Evolutionary conservation across 495 filamentous ascomycete genomes (phyloP).

Genomic region (Lasiosphaeris hirsuta): DNA sequence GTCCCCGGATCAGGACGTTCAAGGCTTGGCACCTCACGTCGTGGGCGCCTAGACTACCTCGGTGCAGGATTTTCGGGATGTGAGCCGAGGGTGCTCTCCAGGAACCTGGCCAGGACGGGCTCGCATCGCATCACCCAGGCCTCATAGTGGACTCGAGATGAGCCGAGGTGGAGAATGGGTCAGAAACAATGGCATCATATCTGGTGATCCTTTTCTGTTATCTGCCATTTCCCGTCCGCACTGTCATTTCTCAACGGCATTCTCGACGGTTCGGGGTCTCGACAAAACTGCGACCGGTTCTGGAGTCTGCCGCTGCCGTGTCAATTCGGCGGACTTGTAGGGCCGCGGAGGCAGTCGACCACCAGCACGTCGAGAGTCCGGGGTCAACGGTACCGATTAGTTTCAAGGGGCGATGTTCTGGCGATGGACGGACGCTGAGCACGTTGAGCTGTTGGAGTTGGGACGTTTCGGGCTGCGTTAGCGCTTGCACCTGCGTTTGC

Average conservation of each 20-base stretch:
- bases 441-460: too few relatives aligned
- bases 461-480: not conserved
- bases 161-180: not conserved
- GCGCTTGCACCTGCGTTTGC: not conserved
- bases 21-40: slow-evolving; percentile 11
- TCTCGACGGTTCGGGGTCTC: too few relatives aligned
- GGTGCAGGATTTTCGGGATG: slow-evolving; percentile 22
- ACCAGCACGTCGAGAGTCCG: not conserved
- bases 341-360: not conserved
- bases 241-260: too few relatives aligned
- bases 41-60: slow-evolving; percentile 10
- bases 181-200: slow-evolving; percentile 3
- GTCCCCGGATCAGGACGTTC: slow-evolving; percentile 6
- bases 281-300: too few relatives aligned
- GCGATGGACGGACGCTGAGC: not conserved
- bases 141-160: not conserved
- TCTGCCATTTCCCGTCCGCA: not conserved
- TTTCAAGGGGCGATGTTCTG: slow-evolving; percentile 13
- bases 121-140: slow-evolving; percentile 4
- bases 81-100: slow-evolving; percentile 9
- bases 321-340: not conserved
- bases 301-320: too few relatives aligned
- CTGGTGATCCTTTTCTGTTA: not conserved
- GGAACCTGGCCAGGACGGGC: slow-evolving; percentile 11
- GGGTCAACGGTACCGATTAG: slow-evolving; percentile 5